Conservation (phyloP, 106 monocot genomes). For the Dioscorea dumetorum region DNA sequence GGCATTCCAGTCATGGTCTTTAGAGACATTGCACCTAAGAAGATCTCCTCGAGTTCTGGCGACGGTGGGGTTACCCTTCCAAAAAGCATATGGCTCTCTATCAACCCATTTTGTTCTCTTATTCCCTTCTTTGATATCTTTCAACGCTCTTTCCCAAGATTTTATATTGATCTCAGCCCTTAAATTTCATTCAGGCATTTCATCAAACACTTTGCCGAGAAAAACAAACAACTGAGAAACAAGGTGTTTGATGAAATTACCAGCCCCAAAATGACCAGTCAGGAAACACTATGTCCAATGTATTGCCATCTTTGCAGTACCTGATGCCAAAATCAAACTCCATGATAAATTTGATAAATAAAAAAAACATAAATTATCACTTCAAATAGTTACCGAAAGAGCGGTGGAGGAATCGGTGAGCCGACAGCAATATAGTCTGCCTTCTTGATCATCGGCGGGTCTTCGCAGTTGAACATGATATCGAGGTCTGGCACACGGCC, state of each 20-base stretch:
- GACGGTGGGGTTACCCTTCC: neutral
- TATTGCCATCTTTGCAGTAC: neutral
- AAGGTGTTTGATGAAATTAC: slow-evolving; percentile 1
- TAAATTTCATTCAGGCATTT: neutral
- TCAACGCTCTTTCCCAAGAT: neutral
- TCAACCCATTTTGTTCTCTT: neutral
- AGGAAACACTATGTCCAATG: neutral
- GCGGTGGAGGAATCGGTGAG: neutral
- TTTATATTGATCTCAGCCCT: slow-evolving; percentile 2
- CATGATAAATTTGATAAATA: no score
- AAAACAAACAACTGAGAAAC: neutral
- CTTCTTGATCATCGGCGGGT: neutral
- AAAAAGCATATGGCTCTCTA: neutral
- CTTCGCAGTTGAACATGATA: slow-evolving; percentile 1
- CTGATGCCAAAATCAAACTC: no score
- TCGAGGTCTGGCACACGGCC: neutral
- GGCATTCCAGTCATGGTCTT: neutral
- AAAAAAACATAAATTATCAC: no score
- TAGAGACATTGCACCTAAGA: neutral
- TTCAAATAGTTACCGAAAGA: neutral
- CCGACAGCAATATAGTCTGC: neutral
- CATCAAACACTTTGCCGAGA: neutral
- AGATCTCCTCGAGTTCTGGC: neutral
- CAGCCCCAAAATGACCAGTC: slow-evolving; percentile 4
- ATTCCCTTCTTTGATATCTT: neutral